A percentile compares a stretch with the other conserved stretches of the same genome.
Evolutionary conservation across 2,329 filamentous ascomycete genomes (phyloP).

Genomic region (Emergomyces orientalis): DNA sequence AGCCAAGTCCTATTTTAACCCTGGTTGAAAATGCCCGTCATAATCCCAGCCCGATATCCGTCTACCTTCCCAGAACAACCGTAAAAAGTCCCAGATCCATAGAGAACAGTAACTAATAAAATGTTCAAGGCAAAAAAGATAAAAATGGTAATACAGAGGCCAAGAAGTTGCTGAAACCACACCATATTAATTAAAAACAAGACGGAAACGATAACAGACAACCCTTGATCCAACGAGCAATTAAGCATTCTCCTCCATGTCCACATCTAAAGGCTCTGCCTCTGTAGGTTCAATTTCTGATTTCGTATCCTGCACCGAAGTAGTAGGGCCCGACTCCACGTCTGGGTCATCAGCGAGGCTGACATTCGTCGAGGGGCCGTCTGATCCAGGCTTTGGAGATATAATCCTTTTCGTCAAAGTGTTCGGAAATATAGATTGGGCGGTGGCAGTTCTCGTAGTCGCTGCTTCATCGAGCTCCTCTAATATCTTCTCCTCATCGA

Average conservation of each 20-base stretch:
- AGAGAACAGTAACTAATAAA: neutral
- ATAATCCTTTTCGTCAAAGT: constrained; percentile 9
- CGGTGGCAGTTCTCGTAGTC: neutral
- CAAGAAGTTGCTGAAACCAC: neutral
- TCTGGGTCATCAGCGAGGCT: constrained; percentile 12
- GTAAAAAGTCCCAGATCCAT: neutral
- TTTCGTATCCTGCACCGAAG: constrained; percentile 12
- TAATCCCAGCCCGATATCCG: neutral
- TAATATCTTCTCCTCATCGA: constrained; percentile 40
- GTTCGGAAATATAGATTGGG: constrained; percentile 12
- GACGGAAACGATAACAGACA: neutral
- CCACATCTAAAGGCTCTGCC: neutral
- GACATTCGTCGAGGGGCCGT: constrained; percentile 14
- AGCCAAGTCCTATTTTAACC: neutral
- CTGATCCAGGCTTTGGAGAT: constrained; percentile 16
- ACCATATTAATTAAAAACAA: neutral
- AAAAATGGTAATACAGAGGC: neutral
- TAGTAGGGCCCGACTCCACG: constrained; percentile 10
- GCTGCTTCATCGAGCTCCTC: neutral
- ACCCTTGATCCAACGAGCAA: neutral
- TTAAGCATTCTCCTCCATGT: constrained; percentile 3
- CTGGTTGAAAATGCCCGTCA: neutral
- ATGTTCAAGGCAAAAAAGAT: neutral
- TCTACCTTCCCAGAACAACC: neutral
- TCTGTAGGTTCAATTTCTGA: constrained; percentile 3